These are phyloP conservation scores for Gryganskiella cystojenkinii DNA, from an alignment of 192 early-diverging fungal species.

Conservation along the genomic window DNA sequence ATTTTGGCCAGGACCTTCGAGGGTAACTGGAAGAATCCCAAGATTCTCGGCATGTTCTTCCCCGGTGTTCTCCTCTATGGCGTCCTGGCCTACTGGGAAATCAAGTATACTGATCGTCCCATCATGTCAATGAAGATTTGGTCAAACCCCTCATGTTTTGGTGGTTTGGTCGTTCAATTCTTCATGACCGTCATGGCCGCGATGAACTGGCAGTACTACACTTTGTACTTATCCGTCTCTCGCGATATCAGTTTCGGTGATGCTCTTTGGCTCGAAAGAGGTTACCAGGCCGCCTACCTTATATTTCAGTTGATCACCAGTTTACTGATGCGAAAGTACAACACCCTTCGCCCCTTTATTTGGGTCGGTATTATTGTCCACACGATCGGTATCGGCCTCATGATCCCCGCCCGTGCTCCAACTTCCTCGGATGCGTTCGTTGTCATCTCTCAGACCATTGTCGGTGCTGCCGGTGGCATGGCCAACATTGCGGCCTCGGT, in stretches of 20 bases:
- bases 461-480: slow-evolving; percentile 52
- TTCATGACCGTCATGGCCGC: slow-evolving; percentile 47
- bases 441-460: slow-evolving; percentile 45
- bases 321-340: slow-evolving; percentile 35
- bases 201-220: slow-evolving; percentile 52
- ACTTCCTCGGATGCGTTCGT: slow-evolving; percentile 31
- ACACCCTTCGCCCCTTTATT: slow-evolving; percentile 32
- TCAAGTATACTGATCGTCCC: slow-evolving; percentile 29
- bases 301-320: slow-evolving; percentile 31
- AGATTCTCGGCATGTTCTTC: slow-evolving; percentile 36
- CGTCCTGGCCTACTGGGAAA: slow-evolving; percentile 34
- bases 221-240: slow-evolving; percentile 32
- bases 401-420: slow-evolving; percentile 40
- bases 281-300: slow-evolving; percentile 39
- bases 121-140: slow-evolving; percentile 53
- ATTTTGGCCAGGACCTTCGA: slow-evolving; percentile 37
- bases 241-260: slow-evolving; percentile 9
- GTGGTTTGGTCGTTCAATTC: slow-evolving; percentile 34
- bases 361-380: slow-evolving; percentile 48
- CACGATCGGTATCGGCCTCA: slow-evolving; percentile 43
- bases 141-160: slow-evolving; percentile 40
- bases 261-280: slow-evolving; percentile 31
- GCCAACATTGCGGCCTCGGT: slow-evolving; percentile 39
- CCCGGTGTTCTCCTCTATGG: slow-evolving; percentile 17
- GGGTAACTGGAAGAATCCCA: slow-evolving; percentile 34